phyloP scores from a whole-genome alignment of 2,329 filamentous ascomycete species.

The Penicillium sp. region DNA sequence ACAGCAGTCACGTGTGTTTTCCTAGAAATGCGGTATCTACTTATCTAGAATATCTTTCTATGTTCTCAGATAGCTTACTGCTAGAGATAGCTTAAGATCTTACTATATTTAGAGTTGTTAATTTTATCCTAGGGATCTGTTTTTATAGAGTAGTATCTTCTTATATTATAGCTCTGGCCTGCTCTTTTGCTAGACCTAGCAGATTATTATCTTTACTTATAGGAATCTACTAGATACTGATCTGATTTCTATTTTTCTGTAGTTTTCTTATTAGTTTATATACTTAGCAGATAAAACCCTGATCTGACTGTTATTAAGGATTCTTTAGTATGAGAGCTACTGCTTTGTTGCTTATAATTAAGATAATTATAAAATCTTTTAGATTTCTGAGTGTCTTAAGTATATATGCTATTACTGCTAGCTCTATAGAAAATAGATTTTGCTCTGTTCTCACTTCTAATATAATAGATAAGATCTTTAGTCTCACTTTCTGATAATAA shows the following conservation, averaged over 20 bases:
- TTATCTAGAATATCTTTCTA: conserved; percentile 29
- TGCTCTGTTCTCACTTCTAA: conserved; percentile 26
- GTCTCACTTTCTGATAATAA: conserved; percentile 22
- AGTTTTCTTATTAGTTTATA: conserved; percentile 29
- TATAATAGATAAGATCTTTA: conserved; percentile 23
- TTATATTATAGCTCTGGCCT: conserved; percentile 25
- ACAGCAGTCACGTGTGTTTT: conserved; percentile 31
- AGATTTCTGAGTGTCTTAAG: conserved; percentile 21
- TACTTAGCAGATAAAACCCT: conserved; percentile 23
- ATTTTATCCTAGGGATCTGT: conserved; percentile 26
- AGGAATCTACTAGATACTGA: conserved; percentile 23
- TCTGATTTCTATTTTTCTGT: conserved; percentile 22
- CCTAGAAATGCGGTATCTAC: conserved; percentile 34
- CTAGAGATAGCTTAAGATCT: conserved; percentile 20
- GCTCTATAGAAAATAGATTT: conserved; percentile 28
- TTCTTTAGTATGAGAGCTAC: conserved; percentile 27
- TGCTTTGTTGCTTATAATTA: conserved; percentile 30
- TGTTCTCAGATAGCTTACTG: conserved; percentile 23
- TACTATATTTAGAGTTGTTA: too few relatives aligned
- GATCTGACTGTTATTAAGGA: conserved; percentile 24
- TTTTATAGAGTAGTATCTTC: conserved; percentile 18
- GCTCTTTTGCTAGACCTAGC: conserved; percentile 24
- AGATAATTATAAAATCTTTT: conserved; percentile 24
- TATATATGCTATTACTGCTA: conserved; percentile 27
- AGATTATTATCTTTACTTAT: conserved; percentile 20